A percentile compares a stretch with the other conserved stretches of the same genome.
Evolutionary conservation across 352 stramenopile species (phyloP).

Genomic region (Phytophthora citrophthora): DNA sequence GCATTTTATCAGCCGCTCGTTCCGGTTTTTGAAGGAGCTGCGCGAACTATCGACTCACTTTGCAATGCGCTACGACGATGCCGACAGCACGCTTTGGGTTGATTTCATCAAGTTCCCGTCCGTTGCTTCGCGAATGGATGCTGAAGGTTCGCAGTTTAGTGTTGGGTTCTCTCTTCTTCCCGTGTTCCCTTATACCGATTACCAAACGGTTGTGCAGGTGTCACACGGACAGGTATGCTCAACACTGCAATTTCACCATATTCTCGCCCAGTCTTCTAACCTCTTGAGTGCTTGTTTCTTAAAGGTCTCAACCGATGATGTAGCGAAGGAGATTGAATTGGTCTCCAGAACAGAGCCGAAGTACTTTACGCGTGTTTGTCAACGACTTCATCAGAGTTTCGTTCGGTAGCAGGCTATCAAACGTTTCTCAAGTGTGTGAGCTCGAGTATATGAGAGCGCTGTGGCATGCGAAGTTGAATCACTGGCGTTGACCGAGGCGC

Average conservation of each 20-base stretch:
- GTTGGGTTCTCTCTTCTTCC: constrained; percentile 61
- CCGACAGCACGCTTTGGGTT: constrained; percentile 58
- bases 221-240: constrained; percentile 54
- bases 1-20: constrained; percentile 55
- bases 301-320: constrained; percentile 58
- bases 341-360: constrained; percentile 51
- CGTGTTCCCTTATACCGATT: constrained; percentile 61
- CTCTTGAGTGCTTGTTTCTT: constrained; percentile 6
- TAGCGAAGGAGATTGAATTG: constrained; percentile 52
- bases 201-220: constrained; percentile 49
- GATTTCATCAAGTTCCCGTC: constrained; percentile 74
- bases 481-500: no score
- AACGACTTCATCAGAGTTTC: constrained; percentile 53
- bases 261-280: not conserved
- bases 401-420: constrained; percentile 33
- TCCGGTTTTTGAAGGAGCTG: constrained; percentile 63
- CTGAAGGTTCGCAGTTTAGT: constrained; percentile 47
- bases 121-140: constrained; percentile 12
- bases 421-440: constrained; percentile 6
- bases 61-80: constrained; percentile 49
- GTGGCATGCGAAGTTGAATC: constrained; percentile 37
- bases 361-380: constrained; percentile 65
- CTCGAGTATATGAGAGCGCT: not conserved
- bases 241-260: constrained; percentile 2
- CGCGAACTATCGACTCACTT: constrained; percentile 64